Evolutionary conservation across 208 protist species (phyloP).

Genomic region (Trypanosoma melophagium): DNA sequence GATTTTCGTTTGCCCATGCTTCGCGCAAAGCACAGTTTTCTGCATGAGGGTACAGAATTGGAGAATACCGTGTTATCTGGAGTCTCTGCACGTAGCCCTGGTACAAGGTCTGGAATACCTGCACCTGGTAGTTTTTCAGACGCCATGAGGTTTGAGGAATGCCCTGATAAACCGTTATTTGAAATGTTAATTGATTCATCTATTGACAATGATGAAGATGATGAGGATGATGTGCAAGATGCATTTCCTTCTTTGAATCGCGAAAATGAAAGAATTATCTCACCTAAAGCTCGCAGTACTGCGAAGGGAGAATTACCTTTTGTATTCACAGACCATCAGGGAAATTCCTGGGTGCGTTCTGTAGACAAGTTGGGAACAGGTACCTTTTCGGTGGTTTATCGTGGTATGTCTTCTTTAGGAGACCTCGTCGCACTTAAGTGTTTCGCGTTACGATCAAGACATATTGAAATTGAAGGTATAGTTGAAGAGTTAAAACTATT

Average conservation of each 20-base stretch:
- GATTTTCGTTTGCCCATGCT: constrained; percentile 8
- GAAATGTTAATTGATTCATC: constrained; percentile 45
- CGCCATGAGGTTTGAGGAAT: constrained; percentile 4
- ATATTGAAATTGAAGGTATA: constrained; percentile 50
- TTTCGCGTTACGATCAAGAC: constrained; percentile 49
- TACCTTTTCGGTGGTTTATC: constrained; percentile 66
- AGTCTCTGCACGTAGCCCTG: no score
- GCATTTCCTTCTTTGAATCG: background rate
- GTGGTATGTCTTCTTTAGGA: constrained; percentile 56
- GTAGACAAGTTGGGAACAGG: constrained; percentile 46
- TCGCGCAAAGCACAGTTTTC: background rate
- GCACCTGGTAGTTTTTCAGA: background rate
- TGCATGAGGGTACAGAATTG: background rate
- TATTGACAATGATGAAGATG: constrained; percentile 19
- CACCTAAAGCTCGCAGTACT: constrained; percentile 1
- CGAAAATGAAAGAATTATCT: background rate
- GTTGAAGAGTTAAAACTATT: constrained; percentile 67
- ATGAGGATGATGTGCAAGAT: constrained; percentile 11
- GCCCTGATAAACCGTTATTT: constrained; percentile 43
- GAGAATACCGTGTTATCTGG: background rate
- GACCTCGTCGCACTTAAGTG: constrained; percentile 78
- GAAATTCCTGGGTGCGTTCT: constrained; percentile 62
- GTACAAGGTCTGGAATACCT: no score
- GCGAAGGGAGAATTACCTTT: constrained; percentile 47
- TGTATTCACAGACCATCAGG: constrained; percentile 56